A percentile compares a stretch with the other conserved stretches of the same genome.
Evolutionary conservation across 1,139 yeast genomes (phyloP).

Genomic region (Diutina sp.): DNA sequence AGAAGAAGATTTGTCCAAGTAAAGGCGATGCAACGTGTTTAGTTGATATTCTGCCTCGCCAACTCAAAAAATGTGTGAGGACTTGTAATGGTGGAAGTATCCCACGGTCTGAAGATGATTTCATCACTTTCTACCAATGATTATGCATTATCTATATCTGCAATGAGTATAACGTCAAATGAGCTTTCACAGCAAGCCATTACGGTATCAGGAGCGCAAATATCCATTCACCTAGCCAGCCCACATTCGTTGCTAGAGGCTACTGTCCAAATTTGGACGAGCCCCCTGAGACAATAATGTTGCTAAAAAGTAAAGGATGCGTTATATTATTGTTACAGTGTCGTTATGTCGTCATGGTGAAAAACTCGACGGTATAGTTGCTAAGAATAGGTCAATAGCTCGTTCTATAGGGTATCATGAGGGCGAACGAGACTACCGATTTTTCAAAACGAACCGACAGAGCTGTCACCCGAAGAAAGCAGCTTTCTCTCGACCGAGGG

Average conservation of each 20-base stretch:
- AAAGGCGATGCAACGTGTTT: too few species aligned
- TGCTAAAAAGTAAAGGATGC: background rate
- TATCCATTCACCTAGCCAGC: too few species aligned
- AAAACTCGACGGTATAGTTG: background rate
- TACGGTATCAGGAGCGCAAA: too few species aligned
- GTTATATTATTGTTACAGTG: background rate
- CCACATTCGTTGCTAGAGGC: background rate
- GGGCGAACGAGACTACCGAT: background rate
- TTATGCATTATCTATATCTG: too few species aligned
- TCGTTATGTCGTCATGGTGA: background rate
- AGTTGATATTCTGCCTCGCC: too few species aligned
- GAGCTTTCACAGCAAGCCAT: too few species aligned
- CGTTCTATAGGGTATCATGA: background rate
- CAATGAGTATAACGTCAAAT: too few species aligned
- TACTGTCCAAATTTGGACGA: background rate
- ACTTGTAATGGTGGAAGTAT: too few species aligned
- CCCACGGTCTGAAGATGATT: too few species aligned
- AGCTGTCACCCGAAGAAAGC: background rate
- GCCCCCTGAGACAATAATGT: background rate
- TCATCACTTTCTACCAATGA: too few species aligned
- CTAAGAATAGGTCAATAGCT: background rate
- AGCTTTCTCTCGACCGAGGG: background rate
- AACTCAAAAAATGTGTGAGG: too few species aligned
- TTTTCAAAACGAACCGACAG: background rate
- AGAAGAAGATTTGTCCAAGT: too few species aligned